Conservation (phyloP, 768 basidiomycete species). For the Russula lepida region DNA sequence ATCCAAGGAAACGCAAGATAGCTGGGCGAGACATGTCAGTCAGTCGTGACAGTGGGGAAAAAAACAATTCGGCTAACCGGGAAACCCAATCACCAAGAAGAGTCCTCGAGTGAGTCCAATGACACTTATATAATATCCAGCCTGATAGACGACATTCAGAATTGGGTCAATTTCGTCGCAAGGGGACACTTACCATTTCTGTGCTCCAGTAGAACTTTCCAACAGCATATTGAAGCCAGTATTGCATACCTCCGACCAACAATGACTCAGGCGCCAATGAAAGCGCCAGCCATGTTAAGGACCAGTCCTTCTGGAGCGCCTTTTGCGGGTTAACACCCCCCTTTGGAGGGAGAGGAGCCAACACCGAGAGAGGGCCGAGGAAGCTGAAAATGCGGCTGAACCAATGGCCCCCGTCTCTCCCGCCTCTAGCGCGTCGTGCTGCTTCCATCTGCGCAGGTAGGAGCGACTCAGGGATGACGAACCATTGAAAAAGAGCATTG, state of each 20-base stretch:
- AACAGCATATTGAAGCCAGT: conserved; percentile 11
- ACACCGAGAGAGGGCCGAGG: conserved; percentile 61
- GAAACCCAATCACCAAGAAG: conserved; percentile 8
- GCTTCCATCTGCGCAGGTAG: conserved; percentile 33
- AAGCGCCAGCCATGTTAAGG: conserved; percentile 45
- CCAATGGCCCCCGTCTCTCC: conserved; percentile 23
- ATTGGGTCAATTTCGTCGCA: not conserved
- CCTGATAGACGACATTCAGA: not conserved
- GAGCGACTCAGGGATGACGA: conserved; percentile 74
- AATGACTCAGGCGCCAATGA: conserved; percentile 37
- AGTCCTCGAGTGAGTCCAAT: conserved; percentile 1
- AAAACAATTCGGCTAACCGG: not conserved
- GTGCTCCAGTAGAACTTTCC: conserved; percentile 7
- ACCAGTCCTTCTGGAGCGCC: conserved; percentile 49
- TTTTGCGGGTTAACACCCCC: conserved; percentile 33
- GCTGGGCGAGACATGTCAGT: conserved; percentile 31
- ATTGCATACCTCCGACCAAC: conserved; percentile 19
- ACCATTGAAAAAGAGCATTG: conserved; percentile 42
- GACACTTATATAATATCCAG: conserved; percentile 12
- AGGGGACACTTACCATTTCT: conserved; percentile 3
- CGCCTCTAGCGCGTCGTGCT: conserved; percentile 21
- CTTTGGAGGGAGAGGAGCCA: conserved; percentile 38
- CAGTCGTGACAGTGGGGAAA: not conserved
- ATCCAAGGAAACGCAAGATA: conserved; percentile 46
- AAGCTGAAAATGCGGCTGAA: conserved; percentile 48